phyloP scores from a whole-genome alignment of 2,329 filamentous ascomycete species.

The Aspergillus transmontanensis region DNA sequence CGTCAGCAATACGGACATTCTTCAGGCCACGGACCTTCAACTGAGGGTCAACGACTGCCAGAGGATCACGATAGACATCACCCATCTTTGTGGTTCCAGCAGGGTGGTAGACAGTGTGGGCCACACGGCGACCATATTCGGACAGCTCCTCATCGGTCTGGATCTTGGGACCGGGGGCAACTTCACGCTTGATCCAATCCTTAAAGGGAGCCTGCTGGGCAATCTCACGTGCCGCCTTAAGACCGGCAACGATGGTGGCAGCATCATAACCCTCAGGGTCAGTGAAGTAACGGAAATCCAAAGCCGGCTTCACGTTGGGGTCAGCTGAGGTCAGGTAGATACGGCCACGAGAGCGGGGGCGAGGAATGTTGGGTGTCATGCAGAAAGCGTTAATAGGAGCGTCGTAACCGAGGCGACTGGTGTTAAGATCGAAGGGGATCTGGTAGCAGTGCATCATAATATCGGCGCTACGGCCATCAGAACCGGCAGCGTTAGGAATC shows the following conservation, averaged over 20 bases:
- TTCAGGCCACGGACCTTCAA: constrained; percentile 73
- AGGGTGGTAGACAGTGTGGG: constrained; percentile 89
- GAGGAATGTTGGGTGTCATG: constrained; percentile 90
- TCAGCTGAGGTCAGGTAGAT: constrained; percentile 77
- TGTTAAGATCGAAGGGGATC: constrained; percentile 89
- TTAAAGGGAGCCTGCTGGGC: constrained; percentile 76
- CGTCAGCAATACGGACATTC: constrained; percentile 78
- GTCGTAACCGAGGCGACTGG: constrained; percentile 74
- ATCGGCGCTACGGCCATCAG: constrained; percentile 76
- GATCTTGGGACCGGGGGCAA: constrained; percentile 73
- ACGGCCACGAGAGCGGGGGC: constrained; percentile 74
- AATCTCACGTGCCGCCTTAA: constrained; percentile 75
- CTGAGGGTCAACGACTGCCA: constrained; percentile 78
- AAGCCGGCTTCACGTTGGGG: constrained; percentile 74
- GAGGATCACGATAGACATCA: constrained; percentile 65
- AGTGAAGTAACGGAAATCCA: constrained; percentile 89
- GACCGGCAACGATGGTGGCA: constrained; percentile 74
- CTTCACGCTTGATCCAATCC: constrained; percentile 79
- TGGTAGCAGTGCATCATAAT: constrained; percentile 98
- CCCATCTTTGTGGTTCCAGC: constrained; percentile 92
- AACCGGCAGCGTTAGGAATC: constrained; percentile 65
- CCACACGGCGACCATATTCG: constrained; percentile 77
- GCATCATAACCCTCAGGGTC: constrained; percentile 84
- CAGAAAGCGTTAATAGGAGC: constrained; percentile 77
- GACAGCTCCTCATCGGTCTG: constrained; percentile 78